Base-by-base conservation (phyloP, 1,139 yeast genomes). In the Pichia sp. region DNA sequence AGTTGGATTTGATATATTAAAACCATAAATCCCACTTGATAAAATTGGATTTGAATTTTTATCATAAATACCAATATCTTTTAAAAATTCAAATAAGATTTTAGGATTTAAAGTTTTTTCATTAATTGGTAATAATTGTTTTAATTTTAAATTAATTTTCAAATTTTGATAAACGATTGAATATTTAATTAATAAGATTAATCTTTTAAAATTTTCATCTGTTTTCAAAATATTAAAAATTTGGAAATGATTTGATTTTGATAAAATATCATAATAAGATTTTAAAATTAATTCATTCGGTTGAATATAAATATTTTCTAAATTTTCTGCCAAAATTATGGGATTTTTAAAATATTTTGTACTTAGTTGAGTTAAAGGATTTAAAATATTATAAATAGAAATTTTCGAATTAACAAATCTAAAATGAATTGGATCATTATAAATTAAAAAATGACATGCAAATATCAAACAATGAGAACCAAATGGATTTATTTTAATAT, bases 121-220 rank as follows among this genome's bases (percentile, higher is more conserved):
- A 22, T 38, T 33, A 6, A 41, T 22, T 2, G 50, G 45, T 10
- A 47, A 31, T 3, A 54, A 22, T 6, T 34, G 12, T 22, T 22
- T 12, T n/a, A 58, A 38, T 40, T 55, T 51, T 29, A 3, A 46
- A 30, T 22, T 22, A 9, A 61, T 36, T 11, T 37, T 38, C 3
- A 47, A 40, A 49, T 62, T 59, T 10, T 65, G 64, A 43, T 61
- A 51, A 24, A 51, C 51, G 11, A 59, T 52, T 8, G 57, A 47
- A 33, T 57, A 59, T 42, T 55, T 54, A 26, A 62, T 52, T 26
- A 57, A 47, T n/a, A 52, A 39, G 9, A 60, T 46, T n/a, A 59
- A 38, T 12, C 45, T 41, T 20, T 40, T 45, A 28, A 55, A 55
- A 7, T 42, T 38, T 9, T 43, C 44, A 36, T 55, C 56, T 7